These are phyloP conservation scores for Aspergillus ustus DNA, from an alignment of 2,329 filamentous ascomycete genomes.

Conservation along the genomic window DNA sequence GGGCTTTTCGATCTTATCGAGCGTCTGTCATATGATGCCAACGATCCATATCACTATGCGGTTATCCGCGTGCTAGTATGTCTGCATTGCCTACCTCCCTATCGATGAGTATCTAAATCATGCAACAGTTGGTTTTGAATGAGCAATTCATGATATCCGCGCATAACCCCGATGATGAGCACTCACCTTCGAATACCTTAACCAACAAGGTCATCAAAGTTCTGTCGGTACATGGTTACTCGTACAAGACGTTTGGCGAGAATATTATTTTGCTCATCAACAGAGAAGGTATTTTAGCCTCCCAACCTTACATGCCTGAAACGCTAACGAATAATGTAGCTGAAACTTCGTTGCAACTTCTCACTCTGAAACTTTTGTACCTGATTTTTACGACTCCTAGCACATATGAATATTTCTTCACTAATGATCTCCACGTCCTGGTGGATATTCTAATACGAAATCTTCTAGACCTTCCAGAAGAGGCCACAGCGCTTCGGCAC, in stretches of 20 bases:
- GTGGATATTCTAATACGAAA: constrained; percentile 97
- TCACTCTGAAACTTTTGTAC: constrained; percentile 96
- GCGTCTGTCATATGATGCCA: constrained; percentile 79
- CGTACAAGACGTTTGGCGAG: constrained; percentile 93
- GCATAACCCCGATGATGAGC: constrained; percentile 55
- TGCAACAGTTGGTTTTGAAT: constrained; percentile 80
- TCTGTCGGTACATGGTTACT: constrained; percentile 76
- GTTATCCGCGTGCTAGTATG: constrained; percentile 89
- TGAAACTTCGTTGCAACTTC: constrained; percentile 88
- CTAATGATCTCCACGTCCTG: constrained; percentile 91
- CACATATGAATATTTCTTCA: constrained; percentile 98
- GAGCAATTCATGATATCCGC: constrained; percentile 93
- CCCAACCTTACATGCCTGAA: neutral
- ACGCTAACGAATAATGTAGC: constrained; percentile 47
- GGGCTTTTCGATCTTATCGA: constrained; percentile 89
- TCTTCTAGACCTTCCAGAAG: constrained; percentile 90
- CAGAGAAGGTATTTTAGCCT: constrained; percentile 66
- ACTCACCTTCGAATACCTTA: constrained; percentile 56
- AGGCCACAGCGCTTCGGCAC: constrained; percentile 74
- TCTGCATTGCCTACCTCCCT: constrained; percentile 22
- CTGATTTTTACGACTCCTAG: constrained; percentile 89
- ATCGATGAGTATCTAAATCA: constrained; percentile 23
- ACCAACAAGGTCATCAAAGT: constrained; percentile 96
- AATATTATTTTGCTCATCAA: constrained; percentile 96
- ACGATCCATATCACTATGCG: constrained; percentile 94